Conservation (phyloP, 2,329 filamentous ascomycete species). For the Sporothrix sp. region DNA sequence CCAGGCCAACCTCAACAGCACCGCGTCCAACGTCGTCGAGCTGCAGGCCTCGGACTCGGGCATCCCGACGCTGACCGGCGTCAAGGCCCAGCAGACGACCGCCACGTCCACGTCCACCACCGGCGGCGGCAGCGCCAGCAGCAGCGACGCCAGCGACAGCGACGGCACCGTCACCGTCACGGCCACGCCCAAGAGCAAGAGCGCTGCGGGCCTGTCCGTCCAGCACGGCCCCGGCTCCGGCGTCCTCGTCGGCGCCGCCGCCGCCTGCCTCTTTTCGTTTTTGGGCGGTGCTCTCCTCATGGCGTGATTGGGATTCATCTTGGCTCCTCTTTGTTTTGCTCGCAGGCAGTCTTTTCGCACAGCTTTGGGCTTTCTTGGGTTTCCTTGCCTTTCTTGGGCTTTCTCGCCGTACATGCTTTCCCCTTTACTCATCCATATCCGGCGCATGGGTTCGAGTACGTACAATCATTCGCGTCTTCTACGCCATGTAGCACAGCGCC, state of each 20-base stretch:
- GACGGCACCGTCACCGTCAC: constrained; percentile 13
- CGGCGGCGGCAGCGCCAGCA: not conserved
- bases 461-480: too few species aligned
- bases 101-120: not conserved
- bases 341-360: not conserved
- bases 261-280: constrained; percentile 21
- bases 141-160: constrained; percentile 4
- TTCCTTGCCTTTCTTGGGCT: not conserved
- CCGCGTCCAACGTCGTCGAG: constrained; percentile 35
- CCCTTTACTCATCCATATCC: too few species aligned
- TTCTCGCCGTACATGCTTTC: not conserved
- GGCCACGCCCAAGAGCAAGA: constrained; percentile 3
- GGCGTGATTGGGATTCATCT: constrained; percentile 17
- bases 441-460: too few species aligned
- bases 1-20: constrained; percentile 41
- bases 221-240: constrained; percentile 12
- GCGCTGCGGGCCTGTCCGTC: constrained; percentile 11
- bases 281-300: constrained; percentile 22
- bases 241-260: constrained; percentile 16
- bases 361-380: not conserved
- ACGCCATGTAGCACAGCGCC: too few species aligned
- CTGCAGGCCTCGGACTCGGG: constrained; percentile 30
- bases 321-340: not conserved
- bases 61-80: constrained; percentile 36
- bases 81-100: constrained; percentile 27